A percentile compares a stretch with the other conserved stretches of the same genome.
phyloP scores from a whole-genome alignment of 2,329 filamentous ascomycete species.

The Fusarium armeniacum region DNA sequence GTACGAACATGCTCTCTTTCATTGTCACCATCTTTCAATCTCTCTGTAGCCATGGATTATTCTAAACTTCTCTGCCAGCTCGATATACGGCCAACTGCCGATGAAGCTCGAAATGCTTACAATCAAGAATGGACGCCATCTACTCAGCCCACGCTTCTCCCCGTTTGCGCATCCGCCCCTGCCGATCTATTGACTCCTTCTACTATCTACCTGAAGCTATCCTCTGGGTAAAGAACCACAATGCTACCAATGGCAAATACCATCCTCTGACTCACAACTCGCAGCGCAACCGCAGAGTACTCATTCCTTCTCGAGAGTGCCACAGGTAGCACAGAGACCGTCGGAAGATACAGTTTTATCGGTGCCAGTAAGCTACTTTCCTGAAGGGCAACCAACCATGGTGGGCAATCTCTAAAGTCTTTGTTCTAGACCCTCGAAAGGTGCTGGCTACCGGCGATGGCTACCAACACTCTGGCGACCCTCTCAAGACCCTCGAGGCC shows the following conservation, averaged over 20 bases:
- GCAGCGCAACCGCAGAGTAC: conserved; percentile 70
- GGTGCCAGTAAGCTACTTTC: conserved; percentile 67
- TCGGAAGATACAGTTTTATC: conserved; percentile 96
- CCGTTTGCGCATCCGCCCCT: conserved; percentile 85
- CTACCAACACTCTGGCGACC: conserved; percentile 86
- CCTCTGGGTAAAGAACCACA: conserved; percentile 42
- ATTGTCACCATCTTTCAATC: background rate
- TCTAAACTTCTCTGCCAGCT: conserved; percentile 38
- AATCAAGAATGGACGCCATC: conserved; percentile 45
- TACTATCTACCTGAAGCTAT: conserved; percentile 92
- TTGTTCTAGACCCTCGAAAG: conserved; percentile 72
- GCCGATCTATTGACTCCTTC: conserved; percentile 95
- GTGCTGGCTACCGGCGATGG: conserved; percentile 89
- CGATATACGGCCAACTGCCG: conserved; percentile 49
- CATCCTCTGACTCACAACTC: conserved; percentile 39
- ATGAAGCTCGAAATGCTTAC: conserved; percentile 49
- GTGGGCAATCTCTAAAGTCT: conserved; percentile 33
- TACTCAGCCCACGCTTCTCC: conserved; percentile 76
- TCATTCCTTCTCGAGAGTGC: conserved; percentile 98
- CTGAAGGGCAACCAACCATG: background rate
- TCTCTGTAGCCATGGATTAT: conserved; percentile 8
- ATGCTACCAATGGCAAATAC: background rate
- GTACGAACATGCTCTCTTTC: conserved; percentile 21
- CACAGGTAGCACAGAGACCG: conserved; percentile 82
- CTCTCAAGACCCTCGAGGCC: conserved; percentile 83